Evolutionary conservation across 2,329 filamentous ascomycete species (phyloP).

Genomic region (Colletotrichum sp.): DNA sequence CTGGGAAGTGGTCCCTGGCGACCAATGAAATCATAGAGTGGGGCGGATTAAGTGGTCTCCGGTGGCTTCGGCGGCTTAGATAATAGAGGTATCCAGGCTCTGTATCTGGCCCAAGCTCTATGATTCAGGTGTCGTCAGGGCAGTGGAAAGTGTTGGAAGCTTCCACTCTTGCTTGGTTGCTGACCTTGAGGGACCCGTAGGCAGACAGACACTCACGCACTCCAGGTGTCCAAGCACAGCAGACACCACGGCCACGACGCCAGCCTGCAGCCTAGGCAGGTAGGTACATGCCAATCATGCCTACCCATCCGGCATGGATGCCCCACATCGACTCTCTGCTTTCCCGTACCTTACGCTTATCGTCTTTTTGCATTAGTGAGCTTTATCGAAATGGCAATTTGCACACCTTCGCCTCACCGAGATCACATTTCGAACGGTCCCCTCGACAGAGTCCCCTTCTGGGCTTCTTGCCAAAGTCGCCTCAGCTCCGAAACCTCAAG

Average conservation of each 20-base stretch:
- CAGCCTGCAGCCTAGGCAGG: background rate
- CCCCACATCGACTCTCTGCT: slow-evolving; percentile 1
- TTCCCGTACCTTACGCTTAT: slow-evolving; percentile 3
- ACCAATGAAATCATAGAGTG: slow-evolving; percentile 25
- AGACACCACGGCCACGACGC: background rate
- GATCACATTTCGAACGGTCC: background rate
- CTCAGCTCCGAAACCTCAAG: background rate
- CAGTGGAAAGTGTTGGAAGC: slow-evolving; percentile 23
- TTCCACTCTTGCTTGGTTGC: slow-evolving; percentile 19
- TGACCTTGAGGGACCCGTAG: slow-evolving; percentile 18
- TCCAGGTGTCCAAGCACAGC: background rate
- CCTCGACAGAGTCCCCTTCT: background rate
- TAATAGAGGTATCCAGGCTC: slow-evolving; percentile 8
- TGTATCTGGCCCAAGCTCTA: slow-evolving; percentile 20
- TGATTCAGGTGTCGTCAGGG: slow-evolving; percentile 17
- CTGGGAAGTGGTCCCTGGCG: slow-evolving; percentile 7
- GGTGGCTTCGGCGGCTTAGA: slow-evolving; percentile 13
- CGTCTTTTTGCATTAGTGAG: slow-evolving; percentile 19
- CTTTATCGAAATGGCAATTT: slow-evolving; percentile 8
- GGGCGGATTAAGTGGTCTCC: slow-evolving; percentile 24
- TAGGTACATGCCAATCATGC: background rate
- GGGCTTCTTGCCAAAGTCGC: background rate
- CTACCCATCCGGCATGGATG: background rate
- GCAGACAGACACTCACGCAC: slow-evolving; percentile 17
- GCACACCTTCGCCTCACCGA: slow-evolving; percentile 1